Conservation (phyloP, 2,329 filamentous ascomycete species). For the Amauroascus niger region DNA sequence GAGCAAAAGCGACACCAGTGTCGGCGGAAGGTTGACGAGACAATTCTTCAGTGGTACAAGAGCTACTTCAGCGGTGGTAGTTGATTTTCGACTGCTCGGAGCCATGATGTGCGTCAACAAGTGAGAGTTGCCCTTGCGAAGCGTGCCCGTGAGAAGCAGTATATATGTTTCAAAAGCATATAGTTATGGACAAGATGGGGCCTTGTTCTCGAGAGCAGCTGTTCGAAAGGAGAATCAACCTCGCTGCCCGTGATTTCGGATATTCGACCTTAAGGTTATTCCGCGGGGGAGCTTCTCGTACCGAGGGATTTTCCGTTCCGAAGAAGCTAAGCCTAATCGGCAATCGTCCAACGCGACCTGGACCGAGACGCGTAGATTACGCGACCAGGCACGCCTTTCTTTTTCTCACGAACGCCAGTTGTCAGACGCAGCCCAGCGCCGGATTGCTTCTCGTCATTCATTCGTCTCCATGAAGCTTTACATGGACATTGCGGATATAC, state of each 20-base stretch:
- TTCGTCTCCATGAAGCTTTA: not conserved
- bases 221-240: not conserved
- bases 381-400: constrained; percentile 4
- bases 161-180: constrained; percentile 9
- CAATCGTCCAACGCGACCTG: constrained; percentile 13
- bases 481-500: not conserved
- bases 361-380: not conserved
- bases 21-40: constrained; percentile 80
- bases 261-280: constrained; percentile 8
- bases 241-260: constrained; percentile 22
- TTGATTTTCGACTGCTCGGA: constrained; percentile 37
- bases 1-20: constrained; percentile 72
- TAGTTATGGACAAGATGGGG: constrained; percentile 20
- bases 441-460: not conserved
- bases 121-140: not conserved
- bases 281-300: constrained; percentile 17
- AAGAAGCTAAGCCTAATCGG: constrained; percentile 16
- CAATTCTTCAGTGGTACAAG: constrained; percentile 87
- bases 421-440: not conserved
- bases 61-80: constrained; percentile 70
- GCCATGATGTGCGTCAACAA: constrained; percentile 27
- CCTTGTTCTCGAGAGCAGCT: not conserved
- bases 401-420: not conserved
- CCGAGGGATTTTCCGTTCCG: constrained; percentile 30
- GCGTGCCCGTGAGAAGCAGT: not conserved